Base-by-base conservation (phyloP, 2,329 filamentous ascomycete genomes). In the Trichoderma gracile region DNA sequence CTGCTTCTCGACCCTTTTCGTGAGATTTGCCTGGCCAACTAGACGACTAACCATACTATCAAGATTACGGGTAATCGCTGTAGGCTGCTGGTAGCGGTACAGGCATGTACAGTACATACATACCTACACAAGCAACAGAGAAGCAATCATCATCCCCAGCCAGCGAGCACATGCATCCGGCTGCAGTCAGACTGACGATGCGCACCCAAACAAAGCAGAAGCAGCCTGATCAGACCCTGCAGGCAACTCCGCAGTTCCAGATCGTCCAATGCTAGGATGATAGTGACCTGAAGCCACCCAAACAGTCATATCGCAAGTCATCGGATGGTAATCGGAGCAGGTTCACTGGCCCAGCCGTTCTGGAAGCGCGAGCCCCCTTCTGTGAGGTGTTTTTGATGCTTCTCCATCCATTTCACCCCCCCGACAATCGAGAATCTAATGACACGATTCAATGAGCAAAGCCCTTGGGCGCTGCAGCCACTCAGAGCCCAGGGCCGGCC, bases 301-400 rank as follows among this genome's bases (percentile, higher is more conserved):
- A 21, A 61, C 47, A 63, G 60, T 63, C 60, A 63, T 63, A 63
- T 63, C 53, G 45, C 53, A 38, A 56, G 60, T 63, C 60, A 63
- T 63, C 60, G 60, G 60, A 63, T 63, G 60, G 60, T 63, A 63
- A 63, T 63, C 60, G 60, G 60, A 63, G 60, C 60, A 56, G 60
- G 21, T 45, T 43, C 42, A 63, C 60, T 63, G 60, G 59, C 43
- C 33, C 33, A 14, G 33, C 33, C 12, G 33, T 14, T 38, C 33
- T 14, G 33, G 33, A 38, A 38, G 33, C 33, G 33, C 33, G 12
- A 14, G 33, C 33, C 33, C 33, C 33, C 10, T 38, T 38, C 33
- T 38, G 59, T 62, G 59, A 62, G 59, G 59, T 27, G 59, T 62
- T 62, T 62, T 38, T 9, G 30, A 62, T 54, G 59, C 53, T 54